Evolutionary conservation across 2,329 filamentous ascomycete genomes (phyloP).

Genomic region (Colletotrichum tamarilloi): DNA sequence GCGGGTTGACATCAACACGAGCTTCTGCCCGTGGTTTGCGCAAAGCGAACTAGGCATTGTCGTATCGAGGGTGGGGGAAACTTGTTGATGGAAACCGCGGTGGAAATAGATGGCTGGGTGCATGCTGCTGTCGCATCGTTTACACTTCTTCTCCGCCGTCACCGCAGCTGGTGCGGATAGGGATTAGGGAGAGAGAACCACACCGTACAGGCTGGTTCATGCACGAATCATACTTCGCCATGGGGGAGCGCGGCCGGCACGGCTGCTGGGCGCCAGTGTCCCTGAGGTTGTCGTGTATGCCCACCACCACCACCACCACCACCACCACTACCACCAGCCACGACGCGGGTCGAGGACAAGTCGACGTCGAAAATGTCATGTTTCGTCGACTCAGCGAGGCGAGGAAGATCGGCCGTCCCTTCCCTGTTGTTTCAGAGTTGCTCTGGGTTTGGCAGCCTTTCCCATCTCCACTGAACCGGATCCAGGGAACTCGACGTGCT

Average conservation of each 20-base stretch:
- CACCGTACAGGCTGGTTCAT: constrained; percentile 26
- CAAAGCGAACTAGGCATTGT: constrained; percentile 2
- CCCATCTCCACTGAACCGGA: constrained; percentile 14
- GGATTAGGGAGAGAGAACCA: background rate
- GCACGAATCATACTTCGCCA: constrained; percentile 27
- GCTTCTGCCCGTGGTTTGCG: constrained; percentile 17
- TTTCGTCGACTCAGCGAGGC: constrained; percentile 35
- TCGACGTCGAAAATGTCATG: constrained; percentile 34
- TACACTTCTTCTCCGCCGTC: constrained; percentile 19
- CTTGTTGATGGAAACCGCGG: constrained; percentile 24
- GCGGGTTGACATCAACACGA: constrained; percentile 35
- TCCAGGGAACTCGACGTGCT: constrained; percentile 23
- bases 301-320: background rate
- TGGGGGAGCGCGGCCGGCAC: constrained; percentile 17
- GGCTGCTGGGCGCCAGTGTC: constrained; percentile 1
- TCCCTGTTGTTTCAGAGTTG: constrained; percentile 34
- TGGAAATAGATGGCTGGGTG: constrained; percentile 31
- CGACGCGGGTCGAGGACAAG: constrained; percentile 15
- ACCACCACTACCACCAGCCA: background rate
- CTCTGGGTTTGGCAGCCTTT: constrained; percentile 24
- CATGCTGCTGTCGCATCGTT: constrained; percentile 33
- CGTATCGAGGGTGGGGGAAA: constrained; percentile 22
- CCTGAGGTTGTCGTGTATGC: constrained; percentile 23
- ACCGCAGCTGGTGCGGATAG: constrained; percentile 9
- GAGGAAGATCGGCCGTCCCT: constrained; percentile 30